Evolutionary conservation across 257 asterid genomes (phyloP).

Genomic region (Ilex asprella): DNA sequence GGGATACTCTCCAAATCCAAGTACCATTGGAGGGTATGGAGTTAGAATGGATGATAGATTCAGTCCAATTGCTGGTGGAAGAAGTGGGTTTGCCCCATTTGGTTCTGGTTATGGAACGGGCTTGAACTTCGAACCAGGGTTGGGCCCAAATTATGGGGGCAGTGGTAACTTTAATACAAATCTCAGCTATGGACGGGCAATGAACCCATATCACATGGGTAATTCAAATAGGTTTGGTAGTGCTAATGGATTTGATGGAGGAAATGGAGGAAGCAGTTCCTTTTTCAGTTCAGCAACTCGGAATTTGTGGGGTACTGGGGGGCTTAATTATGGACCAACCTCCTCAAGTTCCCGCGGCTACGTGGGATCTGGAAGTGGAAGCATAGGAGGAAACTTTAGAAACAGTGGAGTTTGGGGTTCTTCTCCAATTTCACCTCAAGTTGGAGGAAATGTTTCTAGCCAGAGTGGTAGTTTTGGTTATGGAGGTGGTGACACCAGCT

Average conservation of each 20-base stretch:
- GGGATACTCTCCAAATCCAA: slow-evolving; percentile 5
- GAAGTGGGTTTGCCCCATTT: slow-evolving; percentile 19
- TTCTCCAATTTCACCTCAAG: too few species aligned
- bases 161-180: slow-evolving; percentile 52
- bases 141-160: slow-evolving; percentile 50
- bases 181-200: slow-evolving; percentile 53
- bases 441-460: too few species aligned
- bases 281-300: slow-evolving; percentile 41
- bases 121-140: slow-evolving; percentile 55
- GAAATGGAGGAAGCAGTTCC: slow-evolving; percentile 47
- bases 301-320: slow-evolving; percentile 67
- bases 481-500: too few species aligned
- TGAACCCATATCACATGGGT: slow-evolving; percentile 50
- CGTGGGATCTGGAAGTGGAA: slow-evolving; percentile 39
- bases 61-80: slow-evolving; percentile 9
- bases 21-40: slow-evolving; percentile 10
- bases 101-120: slow-evolving; percentile 56
- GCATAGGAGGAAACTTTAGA: slow-evolving; percentile 57
- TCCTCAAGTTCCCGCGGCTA: slow-evolving; percentile 48
- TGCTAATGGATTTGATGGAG: slow-evolving; percentile 62
- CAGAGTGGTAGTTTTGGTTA: too few species aligned
- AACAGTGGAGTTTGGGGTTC: slow-evolving; percentile 34
- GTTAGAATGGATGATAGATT: slow-evolving; percentile 15
- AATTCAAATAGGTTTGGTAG: slow-evolving; percentile 52
- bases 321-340: slow-evolving; percentile 42